Evolutionary conservation across 2,329 filamentous ascomycete species (phyloP), one percentile per base, ranked within the genome.

Genomic region (Curvularia hawaiiensis): DNA sequence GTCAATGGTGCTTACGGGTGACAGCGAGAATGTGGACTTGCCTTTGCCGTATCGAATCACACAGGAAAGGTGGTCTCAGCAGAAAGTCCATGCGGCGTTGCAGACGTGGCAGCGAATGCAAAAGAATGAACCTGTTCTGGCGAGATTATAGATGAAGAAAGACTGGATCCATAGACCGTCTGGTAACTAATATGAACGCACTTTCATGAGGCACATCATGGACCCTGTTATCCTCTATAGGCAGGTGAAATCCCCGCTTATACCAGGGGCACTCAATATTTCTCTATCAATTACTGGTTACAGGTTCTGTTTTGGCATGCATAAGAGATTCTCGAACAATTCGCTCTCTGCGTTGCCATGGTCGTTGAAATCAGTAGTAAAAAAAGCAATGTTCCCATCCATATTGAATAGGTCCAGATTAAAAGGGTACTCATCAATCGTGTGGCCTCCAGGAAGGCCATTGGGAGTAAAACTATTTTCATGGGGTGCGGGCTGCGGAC

Each of bases 391-490:
- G 35, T 48, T 58, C 16, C 58, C 47, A 35, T 58, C 54, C 12
- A 56, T 38, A 44, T 55, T 58, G 3, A 60, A 33, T 12, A 60
- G 44, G 40, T 60, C 58, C n/a, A 60, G 46, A 41, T 60, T 51
- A 44, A 60, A 60, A n/a, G 58, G 58, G 44, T 54, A 60, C 1
- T 51, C 55, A 24, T 60, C 55, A 26, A 54, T 26, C 10, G 39
- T 22, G 10, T 9, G 38, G 28, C 48, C 28, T n/a, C 40, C 46
- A 28, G 41, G 41, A 16, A 40, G 14, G 22, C 41, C n/a, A 12
- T 28, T 28, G 12, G 41, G 35, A 22, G 33, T 30, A 22, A 26
- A 20, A 28, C 40, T 46, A 12, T 11, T 14, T 22, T 30, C 45
- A 20, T 51, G 38, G 22, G 56, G 26, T 35, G 20, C 22, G 18